Base-by-base conservation (phyloP, 805 yeast species). In the Saccharomycopsis javanensis region DNA sequence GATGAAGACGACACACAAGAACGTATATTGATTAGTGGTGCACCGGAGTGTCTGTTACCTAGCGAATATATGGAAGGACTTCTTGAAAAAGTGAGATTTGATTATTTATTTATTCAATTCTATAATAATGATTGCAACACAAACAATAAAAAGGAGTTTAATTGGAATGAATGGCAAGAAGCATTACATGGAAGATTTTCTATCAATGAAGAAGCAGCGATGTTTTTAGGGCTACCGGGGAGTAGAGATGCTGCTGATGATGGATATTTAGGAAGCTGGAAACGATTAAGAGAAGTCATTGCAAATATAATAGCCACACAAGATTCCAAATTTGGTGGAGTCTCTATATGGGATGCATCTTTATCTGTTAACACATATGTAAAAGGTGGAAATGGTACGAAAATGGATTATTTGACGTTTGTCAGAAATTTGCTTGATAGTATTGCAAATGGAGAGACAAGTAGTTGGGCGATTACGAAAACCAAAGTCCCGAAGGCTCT, bases 41-140 rank as follows among this genome's bases (percentile, higher is more conserved):
- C 94, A 50, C 94, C 94, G 11, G 91, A 86, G 68, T 87, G 94
- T 71, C 78, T 76, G 3, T 80, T 78, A 64, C 90, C 90, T 5
- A 94, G 86, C 67, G 76, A 73, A 55, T 73, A 61, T 53, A 68
- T 78, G 54, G 77, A 78, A 67, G 68, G 72, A 38, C 73, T 76
- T 30, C 72, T 82, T 42, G 81, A 86, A 7, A 75, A 79, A 34
- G 75, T 90, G 63, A 73, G 76, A 45, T 69, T 86, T 61, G 91
- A 86, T 67, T 81, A 77, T 65, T 77, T 83, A 2, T 85, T 83
- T 66, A 75, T 87, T 58, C 91, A 85, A 71, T 86, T 86, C 69
- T 86, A 86, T 74, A 86, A 86, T 75, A 86, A 86, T 72, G 71
- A 78, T 51, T 73, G 83, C 58, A 75, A 74, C 38, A 65, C 64